Conservation (phyloP, 768 basidiomycete species). For the Rhizopogon vesiculosus region DNA sequence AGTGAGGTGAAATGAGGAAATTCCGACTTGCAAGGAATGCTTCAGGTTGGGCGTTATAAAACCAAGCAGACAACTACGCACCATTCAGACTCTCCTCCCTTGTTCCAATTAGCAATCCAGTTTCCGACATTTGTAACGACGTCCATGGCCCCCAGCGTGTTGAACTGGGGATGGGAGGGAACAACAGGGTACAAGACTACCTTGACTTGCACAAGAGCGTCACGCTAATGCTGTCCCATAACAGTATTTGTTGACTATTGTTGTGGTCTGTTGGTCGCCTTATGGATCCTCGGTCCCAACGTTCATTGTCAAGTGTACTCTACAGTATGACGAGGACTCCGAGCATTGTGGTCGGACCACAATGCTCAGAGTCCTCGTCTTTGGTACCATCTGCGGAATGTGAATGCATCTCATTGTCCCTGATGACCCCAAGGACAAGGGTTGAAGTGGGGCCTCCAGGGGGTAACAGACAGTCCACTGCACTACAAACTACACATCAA, state of each 20-base stretch:
- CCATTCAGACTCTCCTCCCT: constrained; percentile 62
- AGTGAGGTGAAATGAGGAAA: constrained; percentile 56
- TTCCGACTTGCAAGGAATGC: constrained; percentile 43
- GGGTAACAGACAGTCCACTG: too few species aligned
- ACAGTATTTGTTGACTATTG: constrained; percentile 16
- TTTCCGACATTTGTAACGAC: constrained; percentile 48
- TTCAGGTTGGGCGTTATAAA: constrained; percentile 14
- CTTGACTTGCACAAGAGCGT: constrained; percentile 8
- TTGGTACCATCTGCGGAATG: too few species aligned
- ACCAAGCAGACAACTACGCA: constrained; percentile 24
- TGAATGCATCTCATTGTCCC: too few species aligned
- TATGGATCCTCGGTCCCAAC: too few species aligned
- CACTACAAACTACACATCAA: too few species aligned
- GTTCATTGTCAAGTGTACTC: too few species aligned
- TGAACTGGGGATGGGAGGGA: constrained; percentile 7
- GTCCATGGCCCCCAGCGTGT: constrained; percentile 42
- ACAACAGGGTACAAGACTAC: constrained; percentile 10
- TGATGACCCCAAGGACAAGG: too few species aligned
- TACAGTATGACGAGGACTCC: too few species aligned
- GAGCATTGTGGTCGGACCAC: too few species aligned
- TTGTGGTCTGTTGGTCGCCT: constrained; percentile 20
- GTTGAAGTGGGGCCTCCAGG: too few species aligned
- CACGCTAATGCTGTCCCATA: constrained; percentile 4
- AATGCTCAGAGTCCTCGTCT: too few species aligned
- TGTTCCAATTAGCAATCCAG: constrained; percentile 51